Evolutionary conservation across 176 grass and related monocot species (phyloP).

Genomic region (bread wheat (Triticum aestivum)): IWGSC_CS_RefSeq_v2.1 NC_057801.1:718222220-718222719

Average conservation of each 20-base stretch:
- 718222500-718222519: not conserved
- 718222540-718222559: not conserved
- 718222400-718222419: conserved; percentile 16
- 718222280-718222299: conserved; percentile 29
- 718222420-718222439: conserved; percentile 48
- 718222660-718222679: conserved; percentile 58
- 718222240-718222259: conserved; percentile 41
- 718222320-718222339: conserved; percentile 30
- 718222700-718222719: conserved; percentile 5
- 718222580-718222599: conserved; percentile 31
- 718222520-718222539: not conserved
- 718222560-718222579: conserved; percentile 60
- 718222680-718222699: conserved; percentile 27
- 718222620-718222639: conserved; percentile 75
- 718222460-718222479: conserved; percentile 43
- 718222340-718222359: conserved; percentile 23
- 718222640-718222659: conserved; percentile 60
- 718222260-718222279: conserved; percentile 28
- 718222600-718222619: conserved; percentile 72
- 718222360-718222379: not conserved
- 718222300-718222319: conserved; percentile 25
- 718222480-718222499: conserved; percentile 19
- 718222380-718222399: not conserved
- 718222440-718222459: conserved; percentile 38
- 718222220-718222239: not conserved